Evolutionary conservation across 2,329 filamentous ascomycete species (phyloP).

Genomic region (Coleophoma crateriformis): DNA sequence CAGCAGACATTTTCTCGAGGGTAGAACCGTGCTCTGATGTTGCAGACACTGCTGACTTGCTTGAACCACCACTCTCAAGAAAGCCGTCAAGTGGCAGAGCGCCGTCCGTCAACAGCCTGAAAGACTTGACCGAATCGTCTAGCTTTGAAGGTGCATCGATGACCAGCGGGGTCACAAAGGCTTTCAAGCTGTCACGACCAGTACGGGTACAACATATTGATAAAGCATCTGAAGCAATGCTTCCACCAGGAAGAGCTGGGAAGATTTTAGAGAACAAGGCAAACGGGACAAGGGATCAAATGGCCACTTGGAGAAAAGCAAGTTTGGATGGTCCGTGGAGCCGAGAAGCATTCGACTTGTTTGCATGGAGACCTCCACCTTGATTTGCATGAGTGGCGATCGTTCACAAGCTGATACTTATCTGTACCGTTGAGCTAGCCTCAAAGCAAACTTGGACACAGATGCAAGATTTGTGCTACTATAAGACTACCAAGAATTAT

Average conservation of each 20-base stretch:
- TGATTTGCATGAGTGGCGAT: background rate
- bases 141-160: background rate
- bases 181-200: background rate
- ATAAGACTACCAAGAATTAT: background rate
- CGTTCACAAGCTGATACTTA: too few species aligned
- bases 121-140: background rate
- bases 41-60: background rate
- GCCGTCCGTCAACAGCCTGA: background rate
- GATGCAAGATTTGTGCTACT: background rate
- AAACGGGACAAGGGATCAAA: background rate
- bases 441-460: background rate
- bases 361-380: conserved; percentile 18
- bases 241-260: background rate
- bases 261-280: too few species aligned
- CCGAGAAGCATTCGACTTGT: conserved; percentile 29
- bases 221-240: background rate
- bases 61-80: background rate
- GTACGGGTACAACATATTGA: background rate
- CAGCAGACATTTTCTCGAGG: background rate
- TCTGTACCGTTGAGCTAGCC: too few species aligned
- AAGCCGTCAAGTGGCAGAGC: background rate
- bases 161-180: background rate
- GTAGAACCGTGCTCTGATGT: background rate
- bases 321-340: conserved; percentile 25
- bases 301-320: background rate